Evolutionary conservation across 129 eudicot genomes (phyloP).

Genomic region (Pittosporum tobira): DNA sequence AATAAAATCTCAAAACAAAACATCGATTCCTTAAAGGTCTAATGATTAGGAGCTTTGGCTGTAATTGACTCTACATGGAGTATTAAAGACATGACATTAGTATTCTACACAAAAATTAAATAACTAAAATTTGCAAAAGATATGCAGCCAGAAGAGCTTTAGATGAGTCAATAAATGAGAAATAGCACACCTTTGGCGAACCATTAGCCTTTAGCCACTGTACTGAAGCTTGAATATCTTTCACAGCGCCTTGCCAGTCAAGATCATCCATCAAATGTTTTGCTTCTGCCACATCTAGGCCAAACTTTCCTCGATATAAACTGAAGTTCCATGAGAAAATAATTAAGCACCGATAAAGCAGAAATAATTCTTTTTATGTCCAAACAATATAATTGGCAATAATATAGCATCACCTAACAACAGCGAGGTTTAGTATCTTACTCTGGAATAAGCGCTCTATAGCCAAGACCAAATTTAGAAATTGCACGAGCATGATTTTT

Average conservation of each 20-base stretch:
- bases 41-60: no score
- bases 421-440: slow-evolving; percentile 34
- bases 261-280: slow-evolving; percentile 95
- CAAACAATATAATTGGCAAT: no score
- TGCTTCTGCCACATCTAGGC: slow-evolving; percentile 91
- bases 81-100: no score
- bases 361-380: no score
- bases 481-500: slow-evolving; percentile 49
- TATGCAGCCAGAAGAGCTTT: no score
- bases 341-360: neutral
- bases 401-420: no score
- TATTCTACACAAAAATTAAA: no score
- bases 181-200: slow-evolving; percentile 58
- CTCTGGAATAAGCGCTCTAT: slow-evolving; percentile 86
- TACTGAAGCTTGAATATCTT: slow-evolving; percentile 89
- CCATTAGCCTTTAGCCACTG: slow-evolving; percentile 97
- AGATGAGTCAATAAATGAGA: no score
- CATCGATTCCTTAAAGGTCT: no score
- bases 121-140: no score
- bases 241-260: slow-evolving; percentile 92
- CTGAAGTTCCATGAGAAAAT: neutral
- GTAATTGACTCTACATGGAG: no score
- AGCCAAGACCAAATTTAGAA: slow-evolving; percentile 62
- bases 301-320: slow-evolving; percentile 58
- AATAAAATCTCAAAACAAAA: no score